Base-by-base conservation (phyloP, 2,329 filamentous ascomycete genomes). In the Alternaria brassicae region DNA sequence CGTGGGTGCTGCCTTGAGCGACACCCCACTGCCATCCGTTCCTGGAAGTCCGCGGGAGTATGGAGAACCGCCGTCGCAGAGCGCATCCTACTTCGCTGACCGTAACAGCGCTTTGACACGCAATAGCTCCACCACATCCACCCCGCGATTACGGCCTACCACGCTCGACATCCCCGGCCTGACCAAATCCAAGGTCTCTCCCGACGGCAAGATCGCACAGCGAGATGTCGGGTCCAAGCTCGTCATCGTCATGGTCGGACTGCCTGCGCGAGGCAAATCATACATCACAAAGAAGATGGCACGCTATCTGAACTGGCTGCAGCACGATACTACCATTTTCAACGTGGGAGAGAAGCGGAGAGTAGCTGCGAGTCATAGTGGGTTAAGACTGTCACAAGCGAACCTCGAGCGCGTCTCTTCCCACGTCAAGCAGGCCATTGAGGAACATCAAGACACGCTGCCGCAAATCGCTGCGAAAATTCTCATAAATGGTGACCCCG, bases 261-360 rank as follows among this genome's bases (percentile, higher is more conserved):
- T 99, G 70, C 95, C 95, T 3, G 95, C 95, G 9, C 86, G 95
- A 72, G 95, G 95, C 75, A 99, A 99, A 81, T 97, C 93, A 55
- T 99, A 99, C 80, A 96, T 99, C 72, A 98, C 95, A 62, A 98
- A 98, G 83, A 99, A 99, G 81, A 86, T 99, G 63, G 91, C 95
- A 59, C 87, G 95, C 62, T 99, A 98, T 76, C 82, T 99, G 50
- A 94, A 96, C 49, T 99, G 95, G 95, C 88, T 97, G 72, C 95
- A 99, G 75, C 94, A 99, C 79, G 92, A 97, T 72, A 95, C 93
- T 12, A 87, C 86, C 67, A 97, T 99, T 69, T 99, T 99, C 86
- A 99, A 99, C 72, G 95, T 99, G 36, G 95, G 95, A 61, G 94
- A 97, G 78, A 86, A 93, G 72, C 86, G 95, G 70, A 89, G 95